Conservation (phyloP, 2,329 filamentous ascomycete species). For the Paecilomyces fulvus region DNA sequence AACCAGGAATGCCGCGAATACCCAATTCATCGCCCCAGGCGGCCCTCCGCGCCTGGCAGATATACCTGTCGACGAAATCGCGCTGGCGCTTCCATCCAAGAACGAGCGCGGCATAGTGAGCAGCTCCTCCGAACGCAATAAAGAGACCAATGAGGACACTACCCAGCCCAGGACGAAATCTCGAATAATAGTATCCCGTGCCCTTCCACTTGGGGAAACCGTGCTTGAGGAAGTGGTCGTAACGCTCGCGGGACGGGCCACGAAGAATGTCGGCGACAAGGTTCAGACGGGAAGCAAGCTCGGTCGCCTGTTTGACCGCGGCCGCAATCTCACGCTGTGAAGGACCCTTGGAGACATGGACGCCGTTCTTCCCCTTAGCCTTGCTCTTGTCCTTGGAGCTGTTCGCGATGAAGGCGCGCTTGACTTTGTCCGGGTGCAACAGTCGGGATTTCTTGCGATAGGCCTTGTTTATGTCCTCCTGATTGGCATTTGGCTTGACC, state of each 20-base stretch:
- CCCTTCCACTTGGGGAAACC: slow-evolving; percentile 96
- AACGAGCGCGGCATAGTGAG: slow-evolving; percentile 78
- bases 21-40: slow-evolving; percentile 81
- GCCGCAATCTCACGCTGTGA: slow-evolving; percentile 65
- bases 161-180: slow-evolving; percentile 83
- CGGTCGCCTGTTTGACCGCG: slow-evolving; percentile 70
- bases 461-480: slow-evolving; percentile 86
- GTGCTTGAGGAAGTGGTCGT: slow-evolving; percentile 87
- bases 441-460: slow-evolving; percentile 79
- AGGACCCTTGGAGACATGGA: slow-evolving; percentile 62
- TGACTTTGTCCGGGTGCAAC: slow-evolving; percentile 93
- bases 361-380: slow-evolving; percentile 49
- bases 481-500: slow-evolving; percentile 61
- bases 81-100: slow-evolving; percentile 83
- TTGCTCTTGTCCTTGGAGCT: slow-evolving; percentile 47
- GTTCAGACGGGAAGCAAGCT: slow-evolving; percentile 74
- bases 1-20: slow-evolving; percentile 57
- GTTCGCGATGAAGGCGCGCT: slow-evolving; percentile 68
- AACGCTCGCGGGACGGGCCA: slow-evolving; percentile 71
- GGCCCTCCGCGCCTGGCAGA: slow-evolving; percentile 75
- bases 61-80: slow-evolving; percentile 86
- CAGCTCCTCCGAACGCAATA: slow-evolving; percentile 69
- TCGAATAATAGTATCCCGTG: slow-evolving; percentile 95
- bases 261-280: slow-evolving; percentile 80
- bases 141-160: slow-evolving; percentile 77